Conservation (phyloP, 169 alveolate species). For the Neospora caninum region DNA sequence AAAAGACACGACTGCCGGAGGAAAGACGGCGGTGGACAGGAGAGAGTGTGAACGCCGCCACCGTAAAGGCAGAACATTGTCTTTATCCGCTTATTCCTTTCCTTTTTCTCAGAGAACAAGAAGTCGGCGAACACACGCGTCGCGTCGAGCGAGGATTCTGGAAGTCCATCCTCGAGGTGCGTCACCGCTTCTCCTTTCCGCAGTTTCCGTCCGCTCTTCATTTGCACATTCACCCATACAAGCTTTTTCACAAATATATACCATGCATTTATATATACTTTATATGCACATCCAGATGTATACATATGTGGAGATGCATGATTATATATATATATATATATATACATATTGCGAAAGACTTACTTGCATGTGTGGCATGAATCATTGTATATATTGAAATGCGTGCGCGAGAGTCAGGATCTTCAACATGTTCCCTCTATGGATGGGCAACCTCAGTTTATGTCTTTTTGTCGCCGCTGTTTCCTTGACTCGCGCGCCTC, state of each 20-base stretch:
- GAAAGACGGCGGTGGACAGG: too few relatives aligned
- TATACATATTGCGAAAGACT: not conserved
- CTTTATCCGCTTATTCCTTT: too few relatives aligned
- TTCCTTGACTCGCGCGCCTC: too few relatives aligned
- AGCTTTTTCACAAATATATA: not conserved
- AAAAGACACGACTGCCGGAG: too few relatives aligned
- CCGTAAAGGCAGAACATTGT: too few relatives aligned
- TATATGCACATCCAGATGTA: not conserved
- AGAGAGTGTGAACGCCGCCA: too few relatives aligned
- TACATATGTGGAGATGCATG: not conserved
- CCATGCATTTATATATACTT: not conserved
- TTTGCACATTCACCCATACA: not conserved
- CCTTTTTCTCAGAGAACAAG: slow-evolving; percentile 33
- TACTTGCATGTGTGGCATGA: too few relatives aligned
- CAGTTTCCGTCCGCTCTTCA: not conserved
- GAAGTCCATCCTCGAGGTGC: slow-evolving; percentile 62
- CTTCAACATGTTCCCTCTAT: too few relatives aligned
- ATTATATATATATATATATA: not conserved
- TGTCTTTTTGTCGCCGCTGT: too few relatives aligned
- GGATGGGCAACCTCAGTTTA: too few relatives aligned
- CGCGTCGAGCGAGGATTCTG: slow-evolving; percentile 70
- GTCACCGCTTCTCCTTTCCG: not conserved
- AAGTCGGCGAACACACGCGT: slow-evolving; percentile 63
- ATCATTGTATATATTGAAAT: too few relatives aligned
- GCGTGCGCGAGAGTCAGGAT: too few relatives aligned